Percentiles rank a stretch among this genome's conserved stretches.
Conservation (phyloP, 2,329 filamentous ascomycete genomes). For the Penicillium brasilianum region DNA sequence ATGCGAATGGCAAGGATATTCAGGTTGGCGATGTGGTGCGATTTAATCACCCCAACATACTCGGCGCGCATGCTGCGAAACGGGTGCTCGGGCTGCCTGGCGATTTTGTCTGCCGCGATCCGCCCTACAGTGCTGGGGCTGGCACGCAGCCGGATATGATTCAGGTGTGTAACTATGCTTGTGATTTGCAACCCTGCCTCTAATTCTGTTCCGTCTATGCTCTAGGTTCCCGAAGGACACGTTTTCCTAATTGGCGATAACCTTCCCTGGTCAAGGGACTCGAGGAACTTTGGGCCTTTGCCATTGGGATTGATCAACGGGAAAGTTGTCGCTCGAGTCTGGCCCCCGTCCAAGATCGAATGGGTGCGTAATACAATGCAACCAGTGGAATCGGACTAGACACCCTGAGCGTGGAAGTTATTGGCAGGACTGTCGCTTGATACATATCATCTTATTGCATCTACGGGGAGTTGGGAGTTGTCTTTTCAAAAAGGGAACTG, state of each 20-base stretch:
- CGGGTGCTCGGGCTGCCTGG: constrained; percentile 75
- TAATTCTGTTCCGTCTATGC: constrained; percentile 7
- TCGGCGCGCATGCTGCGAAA: constrained; percentile 71
- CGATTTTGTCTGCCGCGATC: constrained; percentile 57
- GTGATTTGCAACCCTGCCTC: constrained; percentile 6
- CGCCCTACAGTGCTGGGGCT: constrained; percentile 40
- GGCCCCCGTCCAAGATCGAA: constrained; percentile 42
- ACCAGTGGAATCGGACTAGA: constrained; percentile 33
- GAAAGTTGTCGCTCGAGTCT: constrained; percentile 69
- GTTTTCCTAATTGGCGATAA: constrained; percentile 94
- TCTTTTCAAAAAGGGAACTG: constrained; percentile 24
- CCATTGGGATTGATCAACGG: constrained; percentile 83
- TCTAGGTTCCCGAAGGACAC: constrained; percentile 84
- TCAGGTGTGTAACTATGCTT: constrained; percentile 51
- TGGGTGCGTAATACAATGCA: constrained; percentile 46
- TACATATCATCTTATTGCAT: constrained; percentile 21
- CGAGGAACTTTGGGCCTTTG: constrained; percentile 81
- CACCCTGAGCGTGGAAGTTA: constrained; percentile 5
- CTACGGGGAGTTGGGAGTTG: constrained; percentile 39
- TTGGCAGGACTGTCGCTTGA: background rate
- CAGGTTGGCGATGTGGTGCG: constrained; percentile 82
- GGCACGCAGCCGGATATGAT: constrained; percentile 48
- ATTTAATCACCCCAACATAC: constrained; percentile 74
- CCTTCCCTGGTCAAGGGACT: constrained; percentile 80
- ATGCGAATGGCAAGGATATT: constrained; percentile 70